These are phyloP conservation scores for Fusarium veterinarium DNA, from an alignment of 2,329 filamentous ascomycete genomes.

Conservation along the genomic window DNA sequence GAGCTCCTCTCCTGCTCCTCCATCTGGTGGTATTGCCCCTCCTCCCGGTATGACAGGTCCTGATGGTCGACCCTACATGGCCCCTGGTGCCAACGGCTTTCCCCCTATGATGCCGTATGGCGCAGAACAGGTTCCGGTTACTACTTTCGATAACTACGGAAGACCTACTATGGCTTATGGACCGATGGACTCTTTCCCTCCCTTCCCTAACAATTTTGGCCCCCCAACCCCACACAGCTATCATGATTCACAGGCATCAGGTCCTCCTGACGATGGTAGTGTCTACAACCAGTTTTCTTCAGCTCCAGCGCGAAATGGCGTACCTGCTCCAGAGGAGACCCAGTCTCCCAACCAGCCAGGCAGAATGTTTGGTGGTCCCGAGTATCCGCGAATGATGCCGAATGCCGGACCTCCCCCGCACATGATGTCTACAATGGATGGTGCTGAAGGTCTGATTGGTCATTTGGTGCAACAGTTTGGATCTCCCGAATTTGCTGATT, in stretches of 20 bases:
- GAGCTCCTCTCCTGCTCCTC: slow-evolving; percentile 66
- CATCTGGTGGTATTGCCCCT: slow-evolving; percentile 59
- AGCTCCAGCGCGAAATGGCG: slow-evolving; percentile 54
- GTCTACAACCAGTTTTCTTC: slow-evolving; percentile 55
- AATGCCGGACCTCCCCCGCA: slow-evolving; percentile 46
- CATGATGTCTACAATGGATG: slow-evolving; percentile 45
- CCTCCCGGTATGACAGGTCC: slow-evolving; percentile 58
- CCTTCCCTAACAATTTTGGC: slow-evolving; percentile 56
- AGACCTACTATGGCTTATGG: slow-evolving; percentile 51
- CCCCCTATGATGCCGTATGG: slow-evolving; percentile 53
- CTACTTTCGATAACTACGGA: slow-evolving; percentile 53
- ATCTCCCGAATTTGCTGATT: slow-evolving; percentile 54
- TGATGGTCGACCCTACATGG: slow-evolving; percentile 51
- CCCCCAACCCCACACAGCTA: slow-evolving; percentile 70
- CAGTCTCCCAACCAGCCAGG: slow-evolving; percentile 45
- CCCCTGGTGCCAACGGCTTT: slow-evolving; percentile 50
- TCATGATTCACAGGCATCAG: slow-evolving; percentile 70
- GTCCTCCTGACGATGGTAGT: slow-evolving; percentile 58
- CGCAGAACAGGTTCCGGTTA: slow-evolving; percentile 50
- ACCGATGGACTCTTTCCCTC: slow-evolving; percentile 50
- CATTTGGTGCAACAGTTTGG: slow-evolving; percentile 55
- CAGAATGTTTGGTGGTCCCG: slow-evolving; percentile 47
- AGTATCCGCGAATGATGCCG: slow-evolving; percentile 50
- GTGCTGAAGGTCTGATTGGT: slow-evolving; percentile 52
- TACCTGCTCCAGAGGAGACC: slow-evolving; percentile 43